A percentile compares a stretch with the other conserved stretches of the same genome.
Conservation (phyloP, 2,329 filamentous ascomycete species). For the Ceratocystis destructans region DNA sequence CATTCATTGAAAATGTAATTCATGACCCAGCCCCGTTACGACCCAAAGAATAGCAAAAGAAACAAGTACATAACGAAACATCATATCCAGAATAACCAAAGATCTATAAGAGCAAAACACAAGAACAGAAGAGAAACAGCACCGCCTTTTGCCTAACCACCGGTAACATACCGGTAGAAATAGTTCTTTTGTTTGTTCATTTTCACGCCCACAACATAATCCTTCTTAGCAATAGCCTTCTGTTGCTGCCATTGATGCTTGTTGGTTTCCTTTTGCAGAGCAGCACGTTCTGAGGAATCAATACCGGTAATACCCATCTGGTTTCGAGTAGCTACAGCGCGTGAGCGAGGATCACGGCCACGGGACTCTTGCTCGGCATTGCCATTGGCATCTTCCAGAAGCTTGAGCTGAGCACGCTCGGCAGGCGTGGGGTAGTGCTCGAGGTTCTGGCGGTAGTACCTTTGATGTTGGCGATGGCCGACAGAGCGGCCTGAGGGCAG, state of each 20-base stretch:
- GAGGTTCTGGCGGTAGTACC: constrained; percentile 87
- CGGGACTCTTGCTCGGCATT: constrained; percentile 21
- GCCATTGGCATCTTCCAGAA: constrained; percentile 36
- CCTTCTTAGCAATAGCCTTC: constrained; percentile 18
- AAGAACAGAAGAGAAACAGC: not conserved
- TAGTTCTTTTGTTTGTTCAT: constrained; percentile 46
- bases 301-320: constrained; percentile 15
- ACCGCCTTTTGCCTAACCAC: constrained; percentile 27
- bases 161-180: constrained; percentile 37
- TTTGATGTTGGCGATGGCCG: constrained; percentile 74
- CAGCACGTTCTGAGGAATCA: constrained; percentile 2
- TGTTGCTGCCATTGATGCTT: constrained; percentile 14
- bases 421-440: constrained; percentile 66
- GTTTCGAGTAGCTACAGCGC: constrained; percentile 10
- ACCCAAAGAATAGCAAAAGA: constrained; percentile 3
- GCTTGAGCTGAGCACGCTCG: constrained; percentile 56
- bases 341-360: constrained; percentile 12
- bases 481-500: constrained; percentile 80
- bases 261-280: constrained; percentile 13
- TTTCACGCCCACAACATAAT: constrained; percentile 18
- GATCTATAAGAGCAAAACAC: constrained; percentile 1
- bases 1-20: constrained; percentile 8
- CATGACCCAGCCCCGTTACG: not conserved
- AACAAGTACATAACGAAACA: not conserved
- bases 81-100: not conserved